These are phyloP conservation scores for Mrakiaceae sp. DNA, from an alignment of 1,284 basidiomycete species.

Conservation along the genomic window DNA sequence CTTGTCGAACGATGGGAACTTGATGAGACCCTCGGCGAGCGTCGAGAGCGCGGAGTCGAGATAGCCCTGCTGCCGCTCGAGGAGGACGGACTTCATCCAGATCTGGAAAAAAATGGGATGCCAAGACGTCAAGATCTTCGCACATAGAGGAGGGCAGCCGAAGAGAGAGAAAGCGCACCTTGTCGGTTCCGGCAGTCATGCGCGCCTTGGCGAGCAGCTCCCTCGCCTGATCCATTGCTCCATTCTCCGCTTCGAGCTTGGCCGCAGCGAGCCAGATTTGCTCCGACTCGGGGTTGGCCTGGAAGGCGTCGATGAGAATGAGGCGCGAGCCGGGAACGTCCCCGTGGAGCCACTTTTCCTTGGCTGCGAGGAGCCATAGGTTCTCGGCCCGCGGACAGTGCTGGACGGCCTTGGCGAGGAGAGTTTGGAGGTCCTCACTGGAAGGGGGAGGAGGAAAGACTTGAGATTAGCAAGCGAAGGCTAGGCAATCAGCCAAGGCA, in stretches of 20 bases:
- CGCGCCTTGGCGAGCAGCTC: slow-evolving; percentile 79
- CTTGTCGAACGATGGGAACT: slow-evolving; percentile 79
- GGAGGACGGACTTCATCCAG: slow-evolving; percentile 96
- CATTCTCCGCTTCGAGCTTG: slow-evolving; percentile 89
- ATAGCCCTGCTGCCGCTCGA: slow-evolving; percentile 79
- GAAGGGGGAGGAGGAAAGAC: neutral
- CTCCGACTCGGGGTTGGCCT: slow-evolving; percentile 91
- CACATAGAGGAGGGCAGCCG: neutral
- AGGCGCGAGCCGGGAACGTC: slow-evolving; percentile 78
- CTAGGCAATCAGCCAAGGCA: neutral
- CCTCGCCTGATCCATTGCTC: slow-evolving; percentile 70
- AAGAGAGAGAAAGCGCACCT: slow-evolving; percentile 45
- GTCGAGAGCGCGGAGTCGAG: slow-evolving; percentile 61
- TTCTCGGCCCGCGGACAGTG: slow-evolving; percentile 90
- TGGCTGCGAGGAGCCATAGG: slow-evolving; percentile 93
- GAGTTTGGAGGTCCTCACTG: slow-evolving; percentile 67
- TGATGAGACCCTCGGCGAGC: slow-evolving; percentile 58
- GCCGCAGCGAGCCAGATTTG: slow-evolving; percentile 95
- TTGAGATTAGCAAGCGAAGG: neutral
- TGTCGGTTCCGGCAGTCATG: slow-evolving; percentile 76
- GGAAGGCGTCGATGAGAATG: slow-evolving; percentile 80
- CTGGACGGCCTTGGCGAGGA: slow-evolving; percentile 70
- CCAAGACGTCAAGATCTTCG: neutral
- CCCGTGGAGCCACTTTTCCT: slow-evolving; percentile 82
- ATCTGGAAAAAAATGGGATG: slow-evolving; percentile 45